A percentile compares a stretch with the other conserved stretches of the same genome.
phyloP scores from a whole-genome alignment of 2,329 filamentous ascomycete species.

The Penicillium carneum region DNA sequence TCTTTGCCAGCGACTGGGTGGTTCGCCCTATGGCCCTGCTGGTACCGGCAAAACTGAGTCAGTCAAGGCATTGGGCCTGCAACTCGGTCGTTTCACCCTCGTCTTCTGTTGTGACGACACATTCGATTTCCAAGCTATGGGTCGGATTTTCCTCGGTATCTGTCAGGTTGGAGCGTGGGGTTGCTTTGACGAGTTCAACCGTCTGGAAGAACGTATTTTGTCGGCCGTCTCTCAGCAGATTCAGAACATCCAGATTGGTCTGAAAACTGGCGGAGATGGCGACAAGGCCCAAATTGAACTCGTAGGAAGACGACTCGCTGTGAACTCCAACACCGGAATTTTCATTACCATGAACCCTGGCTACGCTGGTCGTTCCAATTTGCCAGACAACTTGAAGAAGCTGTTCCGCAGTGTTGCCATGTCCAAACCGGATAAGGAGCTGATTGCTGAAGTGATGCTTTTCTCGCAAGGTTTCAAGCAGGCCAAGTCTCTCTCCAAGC shows the following conservation, averaged over 20 bases:
- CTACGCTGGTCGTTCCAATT: conserved; percentile 95
- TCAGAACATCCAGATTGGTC: conserved; percentile 96
- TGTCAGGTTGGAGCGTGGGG: conserved; percentile 99
- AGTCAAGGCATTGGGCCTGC: conserved; percentile 94
- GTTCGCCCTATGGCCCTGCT: conserved; percentile 94
- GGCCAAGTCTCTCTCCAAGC: conserved; percentile 89
- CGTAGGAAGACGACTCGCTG: conserved; percentile 85
- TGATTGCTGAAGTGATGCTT: conserved; percentile 99
- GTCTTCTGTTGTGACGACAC: conserved; percentile 99
- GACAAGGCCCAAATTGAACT: conserved; percentile 90
- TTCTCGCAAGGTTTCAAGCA: conserved; percentile 99
- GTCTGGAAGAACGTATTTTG: conserved; percentile 94
- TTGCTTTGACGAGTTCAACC: conserved; percentile 99
- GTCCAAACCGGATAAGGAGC: conserved; percentile 99
- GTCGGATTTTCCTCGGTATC: conserved; percentile 97
- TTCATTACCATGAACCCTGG: conserved; percentile 99
- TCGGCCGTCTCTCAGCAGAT: conserved; percentile 99
- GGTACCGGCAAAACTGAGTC: conserved; percentile 99
- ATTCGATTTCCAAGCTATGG: conserved; percentile 99
- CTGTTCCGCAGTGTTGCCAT: conserved; percentile 98
- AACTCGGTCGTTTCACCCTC: conserved; percentile 94
- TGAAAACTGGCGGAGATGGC: conserved; percentile 83
- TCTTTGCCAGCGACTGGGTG: conserved; percentile 90
- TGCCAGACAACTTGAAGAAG: conserved; percentile 99
- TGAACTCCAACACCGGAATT: conserved; percentile 93